Conservation (phyloP, 345 rosid genomes). For the Heritiera littoralis region DNA sequence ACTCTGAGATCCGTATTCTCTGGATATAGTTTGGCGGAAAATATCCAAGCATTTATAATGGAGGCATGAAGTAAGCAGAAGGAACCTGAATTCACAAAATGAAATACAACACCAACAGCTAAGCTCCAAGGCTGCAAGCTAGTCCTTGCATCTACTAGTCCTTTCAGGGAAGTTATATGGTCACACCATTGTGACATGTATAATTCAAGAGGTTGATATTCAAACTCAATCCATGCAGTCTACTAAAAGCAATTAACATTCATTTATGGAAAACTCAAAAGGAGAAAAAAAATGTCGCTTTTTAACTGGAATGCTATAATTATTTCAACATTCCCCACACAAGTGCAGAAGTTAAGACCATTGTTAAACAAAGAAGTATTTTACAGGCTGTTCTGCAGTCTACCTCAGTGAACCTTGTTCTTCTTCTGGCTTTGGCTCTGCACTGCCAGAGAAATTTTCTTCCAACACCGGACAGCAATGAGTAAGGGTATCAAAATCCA, state of each 20-base stretch:
- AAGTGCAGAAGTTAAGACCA: background rate
- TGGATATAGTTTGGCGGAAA: too few relatives aligned
- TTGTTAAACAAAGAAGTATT: background rate
- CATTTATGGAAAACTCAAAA: background rate
- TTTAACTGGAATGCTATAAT: background rate
- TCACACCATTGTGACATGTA: background rate
- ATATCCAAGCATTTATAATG: too few relatives aligned
- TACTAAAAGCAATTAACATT: background rate
- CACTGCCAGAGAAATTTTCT: slow-evolving; percentile 53
- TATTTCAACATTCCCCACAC: background rate
- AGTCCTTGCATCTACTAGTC: background rate
- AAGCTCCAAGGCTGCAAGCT: background rate
- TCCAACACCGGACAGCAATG: slow-evolving; percentile 77
- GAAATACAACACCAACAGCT: background rate
- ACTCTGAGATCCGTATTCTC: too few relatives aligned
- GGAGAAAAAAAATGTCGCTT: background rate
- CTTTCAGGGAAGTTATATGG: background rate
- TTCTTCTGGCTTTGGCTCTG: slow-evolving; percentile 46
- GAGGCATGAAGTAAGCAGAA: background rate
- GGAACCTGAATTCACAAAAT: too few relatives aligned
- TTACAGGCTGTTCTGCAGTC: background rate
- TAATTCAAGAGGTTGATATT: background rate
- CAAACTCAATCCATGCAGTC: background rate
- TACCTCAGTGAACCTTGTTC: slow-evolving; percentile 46
- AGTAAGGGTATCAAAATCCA: slow-evolving; percentile 75